Percentiles rank a stretch among this genome's conserved stretches.
Evolutionary conservation across 108 stramenopile genomes (phyloP).

Genomic region (Fistulifera solaris): DNA sequence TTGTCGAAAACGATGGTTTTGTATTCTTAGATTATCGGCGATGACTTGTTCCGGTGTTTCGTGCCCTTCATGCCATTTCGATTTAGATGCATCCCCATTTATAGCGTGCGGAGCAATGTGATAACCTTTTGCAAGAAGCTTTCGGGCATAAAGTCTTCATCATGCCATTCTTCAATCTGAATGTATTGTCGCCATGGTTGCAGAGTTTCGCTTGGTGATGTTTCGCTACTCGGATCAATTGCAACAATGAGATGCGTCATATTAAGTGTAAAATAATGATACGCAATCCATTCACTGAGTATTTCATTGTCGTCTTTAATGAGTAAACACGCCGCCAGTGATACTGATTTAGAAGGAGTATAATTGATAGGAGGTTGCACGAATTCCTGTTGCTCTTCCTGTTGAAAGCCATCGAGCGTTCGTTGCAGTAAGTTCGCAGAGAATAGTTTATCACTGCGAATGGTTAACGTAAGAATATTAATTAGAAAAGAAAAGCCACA

Average conservation of each 20-base stretch:
- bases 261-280: conserved; percentile 31
- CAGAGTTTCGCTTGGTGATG: not conserved
- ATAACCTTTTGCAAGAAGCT: conserved; percentile 14
- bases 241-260: conserved; percentile 36
- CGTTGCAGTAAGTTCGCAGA: too few relatives aligned
- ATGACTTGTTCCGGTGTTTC: not conserved
- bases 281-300: conserved; percentile 46
- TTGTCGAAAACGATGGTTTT: conserved; percentile 34
- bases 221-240: conserved; percentile 25
- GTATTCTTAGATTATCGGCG: conserved; percentile 11
- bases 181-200: not conserved
- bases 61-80: not conserved
- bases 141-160: conserved; percentile 26
- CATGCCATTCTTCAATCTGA: conserved; percentile 15
- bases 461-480: too few relatives aligned
- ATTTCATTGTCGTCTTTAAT: conserved; percentile 34
- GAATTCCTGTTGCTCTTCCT: too few relatives aligned
- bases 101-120: not conserved
- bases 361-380: too few relatives aligned
- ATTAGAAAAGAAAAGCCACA: too few relatives aligned
- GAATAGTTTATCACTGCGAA: too few relatives aligned
- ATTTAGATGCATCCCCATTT: not conserved
- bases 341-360: not conserved
- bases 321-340: conserved; percentile 27
- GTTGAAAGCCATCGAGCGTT: too few relatives aligned